Conservation (phyloP, 2,329 filamentous ascomycete species). For the Aspergillus brasiliensis region DNA sequence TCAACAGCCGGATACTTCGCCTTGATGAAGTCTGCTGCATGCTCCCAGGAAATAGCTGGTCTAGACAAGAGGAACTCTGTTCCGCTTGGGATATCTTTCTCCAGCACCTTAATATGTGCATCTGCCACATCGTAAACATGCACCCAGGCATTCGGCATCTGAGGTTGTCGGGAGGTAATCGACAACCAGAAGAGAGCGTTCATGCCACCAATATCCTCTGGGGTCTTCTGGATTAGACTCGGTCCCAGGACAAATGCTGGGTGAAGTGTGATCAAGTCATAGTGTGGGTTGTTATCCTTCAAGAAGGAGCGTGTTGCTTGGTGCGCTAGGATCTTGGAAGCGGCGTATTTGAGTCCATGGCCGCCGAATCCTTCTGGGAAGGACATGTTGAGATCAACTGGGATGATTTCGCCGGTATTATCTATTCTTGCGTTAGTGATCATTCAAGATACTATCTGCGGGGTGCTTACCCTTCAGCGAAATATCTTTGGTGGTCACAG, state of each 20-base stretch:
- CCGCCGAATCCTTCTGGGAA: background rate
- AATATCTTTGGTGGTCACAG: background rate
- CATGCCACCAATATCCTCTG: background rate
- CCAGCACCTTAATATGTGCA: slow-evolving; percentile 22
- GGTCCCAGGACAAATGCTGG: slow-evolving; percentile 1
- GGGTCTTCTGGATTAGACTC: background rate
- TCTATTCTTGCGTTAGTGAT: background rate
- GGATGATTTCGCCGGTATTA: background rate
- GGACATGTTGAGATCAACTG: background rate
- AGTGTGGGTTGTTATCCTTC: background rate
- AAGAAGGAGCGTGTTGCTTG: background rate
- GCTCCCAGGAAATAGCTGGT: slow-evolving; percentile 14
- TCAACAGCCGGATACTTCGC: slow-evolving; percentile 13
- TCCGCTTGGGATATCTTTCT: slow-evolving; percentile 4
- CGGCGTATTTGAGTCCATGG: background rate
- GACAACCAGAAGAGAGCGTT: background rate
- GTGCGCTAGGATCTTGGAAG: background rate
- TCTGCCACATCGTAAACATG: slow-evolving; percentile 26
- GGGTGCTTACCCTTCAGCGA: background rate
- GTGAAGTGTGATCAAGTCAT: background rate
- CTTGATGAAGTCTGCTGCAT: slow-evolving; percentile 12
- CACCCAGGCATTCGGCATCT: slow-evolving; percentile 14
- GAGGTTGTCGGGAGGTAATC: background rate
- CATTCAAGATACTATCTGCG: rapidly evolving
- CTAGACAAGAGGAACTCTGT: slow-evolving; percentile 17